phyloP scores from a whole-genome alignment of 2,329 filamentous ascomycete species.

The Colletotrichum truncatum region DNA sequence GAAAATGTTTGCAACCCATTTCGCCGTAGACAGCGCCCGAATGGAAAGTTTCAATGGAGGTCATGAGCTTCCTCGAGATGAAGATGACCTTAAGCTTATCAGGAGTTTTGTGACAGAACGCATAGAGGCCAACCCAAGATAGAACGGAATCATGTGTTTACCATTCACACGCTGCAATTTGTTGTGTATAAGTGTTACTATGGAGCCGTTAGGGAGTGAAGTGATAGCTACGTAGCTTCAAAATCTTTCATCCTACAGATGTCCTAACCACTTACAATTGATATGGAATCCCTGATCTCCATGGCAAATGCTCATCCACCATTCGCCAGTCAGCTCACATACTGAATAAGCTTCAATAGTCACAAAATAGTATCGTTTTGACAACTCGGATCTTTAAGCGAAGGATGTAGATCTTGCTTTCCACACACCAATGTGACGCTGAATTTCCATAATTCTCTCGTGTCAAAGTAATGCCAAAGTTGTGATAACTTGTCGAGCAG shows the following conservation, averaged over 20 bases:
- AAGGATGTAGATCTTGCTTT: fast-evolving
- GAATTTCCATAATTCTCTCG: background rate
- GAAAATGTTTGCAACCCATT: slow-evolving; percentile 1
- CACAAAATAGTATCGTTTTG: no score
- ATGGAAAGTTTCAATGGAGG: background rate
- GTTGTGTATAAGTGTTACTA: background rate
- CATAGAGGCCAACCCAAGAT: background rate
- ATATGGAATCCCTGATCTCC: background rate
- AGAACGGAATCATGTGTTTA: no score
- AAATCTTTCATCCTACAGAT: background rate
- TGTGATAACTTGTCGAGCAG: background rate
- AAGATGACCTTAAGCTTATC: background rate
- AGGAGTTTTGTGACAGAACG: background rate
- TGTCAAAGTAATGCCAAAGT: background rate
- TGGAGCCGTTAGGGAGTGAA: background rate
- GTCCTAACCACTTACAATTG: background rate
- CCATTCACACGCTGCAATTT: background rate
- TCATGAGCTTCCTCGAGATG: background rate
- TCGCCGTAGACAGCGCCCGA: background rate
- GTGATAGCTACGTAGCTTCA: background rate
- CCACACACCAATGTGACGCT: fast-evolving
- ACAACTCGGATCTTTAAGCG: background rate
- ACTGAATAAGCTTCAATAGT: no score
- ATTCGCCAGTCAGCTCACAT: no score
- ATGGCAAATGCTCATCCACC: background rate